phyloP scores from a whole-genome alignment of 306 rosid genomes.

The Lithocarpus polystachyus region DNA sequence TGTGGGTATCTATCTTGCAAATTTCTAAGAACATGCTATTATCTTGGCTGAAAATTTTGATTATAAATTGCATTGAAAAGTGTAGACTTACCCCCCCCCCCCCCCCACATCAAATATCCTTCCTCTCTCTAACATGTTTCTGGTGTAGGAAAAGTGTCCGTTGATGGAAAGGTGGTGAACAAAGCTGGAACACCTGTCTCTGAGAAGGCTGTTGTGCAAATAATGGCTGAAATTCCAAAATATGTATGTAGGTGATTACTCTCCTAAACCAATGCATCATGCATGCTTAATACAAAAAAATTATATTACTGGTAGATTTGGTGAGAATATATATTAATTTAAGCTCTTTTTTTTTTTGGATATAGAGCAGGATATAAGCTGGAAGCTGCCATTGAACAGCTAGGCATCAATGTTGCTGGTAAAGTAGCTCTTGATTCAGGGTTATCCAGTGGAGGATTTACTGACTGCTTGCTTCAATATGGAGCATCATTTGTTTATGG shows the following conservation, averaged over 20 bases:
- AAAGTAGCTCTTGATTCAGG: conserved; percentile 97
- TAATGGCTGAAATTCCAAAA: conserved; percentile 86
- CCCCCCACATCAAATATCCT: too few relatives aligned
- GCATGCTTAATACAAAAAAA: conserved; percentile 3
- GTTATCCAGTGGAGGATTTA: conserved; percentile 90
- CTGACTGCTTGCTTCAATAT: conserved; percentile 90
- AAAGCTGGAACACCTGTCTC: conserved; percentile 88
- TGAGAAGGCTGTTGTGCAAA: conserved; percentile 73
- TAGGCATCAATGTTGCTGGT: conserved; percentile 65
- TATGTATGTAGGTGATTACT: conserved; percentile 98
- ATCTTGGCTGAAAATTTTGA: neutral
- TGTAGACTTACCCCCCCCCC: neutral
- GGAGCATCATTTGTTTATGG: conserved; percentile 93
- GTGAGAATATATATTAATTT: conserved; percentile 15
- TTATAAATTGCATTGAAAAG: neutral
- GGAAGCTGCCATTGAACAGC: conserved; percentile 90
- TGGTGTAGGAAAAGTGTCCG: conserved; percentile 75
- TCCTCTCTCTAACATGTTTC: neutral
- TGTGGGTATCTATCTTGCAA: neutral
- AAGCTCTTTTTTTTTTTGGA: neutral
- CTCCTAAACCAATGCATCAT: conserved; percentile 22
- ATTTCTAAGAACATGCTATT: neutral
- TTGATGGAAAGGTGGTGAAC: conserved; percentile 76
- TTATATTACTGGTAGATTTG: conserved; percentile 3
- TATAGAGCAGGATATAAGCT: conserved; percentile 89